Evolutionary conservation across 208 protist species (phyloP).

Genomic region (Angomonas deanei): DNA sequence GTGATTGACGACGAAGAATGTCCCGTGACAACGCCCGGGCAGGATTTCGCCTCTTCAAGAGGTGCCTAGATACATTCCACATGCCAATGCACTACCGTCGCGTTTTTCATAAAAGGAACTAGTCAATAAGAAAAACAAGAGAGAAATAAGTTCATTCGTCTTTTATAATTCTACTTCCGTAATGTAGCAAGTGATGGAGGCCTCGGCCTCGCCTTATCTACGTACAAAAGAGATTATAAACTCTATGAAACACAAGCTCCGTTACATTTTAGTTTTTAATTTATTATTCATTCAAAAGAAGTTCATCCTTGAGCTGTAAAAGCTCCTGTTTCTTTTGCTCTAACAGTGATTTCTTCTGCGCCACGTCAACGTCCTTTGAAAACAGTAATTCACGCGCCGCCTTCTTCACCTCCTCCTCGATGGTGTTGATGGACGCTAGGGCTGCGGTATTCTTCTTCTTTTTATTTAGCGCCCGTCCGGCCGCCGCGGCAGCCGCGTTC

Average conservation of each 20-base stretch:
- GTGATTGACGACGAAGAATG: background rate
- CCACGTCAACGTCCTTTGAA: constrained; percentile 14
- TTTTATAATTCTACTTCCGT: too few species aligned
- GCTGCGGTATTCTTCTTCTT: constrained; percentile 3
- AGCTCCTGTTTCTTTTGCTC: constrained; percentile 25
- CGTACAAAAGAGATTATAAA: background rate
- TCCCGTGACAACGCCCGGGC: background rate
- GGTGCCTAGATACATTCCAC: background rate
- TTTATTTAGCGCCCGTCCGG: constrained; percentile 7
- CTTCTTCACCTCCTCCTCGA: constrained; percentile 24
- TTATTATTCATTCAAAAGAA: background rate
- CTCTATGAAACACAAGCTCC: background rate
- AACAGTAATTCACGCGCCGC: constrained; percentile 26
- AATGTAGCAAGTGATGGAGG: too few species aligned
- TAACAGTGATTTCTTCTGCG: constrained; percentile 14
- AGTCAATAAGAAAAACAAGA: constrained; percentile 4
- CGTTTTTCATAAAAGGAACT: too few species aligned
- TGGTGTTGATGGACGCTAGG: constrained; percentile 19
- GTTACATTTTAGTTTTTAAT: background rate
- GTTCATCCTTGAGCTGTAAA: constrained; percentile 16
- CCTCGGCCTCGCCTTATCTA: too few species aligned
- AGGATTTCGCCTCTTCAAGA: background rate
- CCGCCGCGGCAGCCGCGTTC: constrained; percentile 1
- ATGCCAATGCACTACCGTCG: too few species aligned
- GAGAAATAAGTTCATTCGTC: background rate